Percentiles rank a stretch among this genome's conserved stretches.
Evolutionary conservation across 164 flowering plant species (phyloP).

Genomic region (Dillenia turbinata): DNA sequence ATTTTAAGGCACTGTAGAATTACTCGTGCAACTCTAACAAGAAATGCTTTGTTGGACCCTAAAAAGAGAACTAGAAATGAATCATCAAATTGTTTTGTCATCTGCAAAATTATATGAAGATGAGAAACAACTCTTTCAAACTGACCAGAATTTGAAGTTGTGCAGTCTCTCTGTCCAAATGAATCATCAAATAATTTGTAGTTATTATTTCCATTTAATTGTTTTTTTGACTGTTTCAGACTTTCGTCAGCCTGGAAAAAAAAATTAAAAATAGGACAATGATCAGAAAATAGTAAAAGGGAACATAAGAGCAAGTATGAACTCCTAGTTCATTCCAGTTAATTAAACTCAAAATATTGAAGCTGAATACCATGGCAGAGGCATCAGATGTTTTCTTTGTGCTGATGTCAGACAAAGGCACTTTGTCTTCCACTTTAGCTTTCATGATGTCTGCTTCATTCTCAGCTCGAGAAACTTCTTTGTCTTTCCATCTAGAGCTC

Average conservation of each 20-base stretch:
- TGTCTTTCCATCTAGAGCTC: conserved; percentile 34
- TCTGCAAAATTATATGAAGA: too few relatives aligned
- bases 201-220: conserved; percentile 8
- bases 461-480: conserved; percentile 11
- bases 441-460: conserved; percentile 12
- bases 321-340: too few relatives aligned
- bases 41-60: too few relatives aligned
- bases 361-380: conserved; percentile 27
- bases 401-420: conserved; percentile 4
- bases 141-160: conserved; percentile 32
- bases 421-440: conserved; percentile 15
- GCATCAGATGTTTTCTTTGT: conserved; percentile 17
- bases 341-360: neutral
- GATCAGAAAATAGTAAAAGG: too few relatives aligned
- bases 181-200: conserved; percentile 10
- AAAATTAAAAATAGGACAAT: too few relatives aligned
- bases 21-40: too few relatives aligned
- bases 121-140: neutral
- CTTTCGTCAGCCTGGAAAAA: conserved; percentile 33
- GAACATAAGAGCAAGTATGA: too few relatives aligned
- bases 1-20: too few relatives aligned
- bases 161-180: conserved; percentile 16
- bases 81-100: too few relatives aligned
- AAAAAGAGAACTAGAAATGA: too few relatives aligned
- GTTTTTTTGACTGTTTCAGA: conserved; percentile 15